Evolutionary conservation across 225 moss, liverwort and hornwort genomes (phyloP).

Genomic region (Ulota crispa): DNA sequence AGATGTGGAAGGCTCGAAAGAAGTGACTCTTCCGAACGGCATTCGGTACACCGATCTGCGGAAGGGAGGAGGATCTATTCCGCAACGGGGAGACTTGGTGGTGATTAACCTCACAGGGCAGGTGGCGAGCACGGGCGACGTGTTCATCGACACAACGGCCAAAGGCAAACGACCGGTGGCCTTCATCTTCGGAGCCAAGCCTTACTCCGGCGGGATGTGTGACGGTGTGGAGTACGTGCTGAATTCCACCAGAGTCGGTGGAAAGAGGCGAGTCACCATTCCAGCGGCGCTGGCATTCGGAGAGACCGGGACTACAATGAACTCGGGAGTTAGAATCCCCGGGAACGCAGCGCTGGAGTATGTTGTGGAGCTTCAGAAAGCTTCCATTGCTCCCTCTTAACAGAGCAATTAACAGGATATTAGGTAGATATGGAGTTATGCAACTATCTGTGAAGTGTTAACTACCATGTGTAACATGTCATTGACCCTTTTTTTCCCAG

Average conservation of each 20-base stretch:
- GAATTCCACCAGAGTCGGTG: slow-evolving; percentile 77
- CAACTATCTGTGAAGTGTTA: too few relatives aligned
- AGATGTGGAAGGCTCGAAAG: slow-evolving; percentile 54
- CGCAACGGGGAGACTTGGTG: slow-evolving; percentile 80
- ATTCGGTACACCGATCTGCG: slow-evolving; percentile 80
- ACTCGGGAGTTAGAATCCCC: slow-evolving; percentile 53
- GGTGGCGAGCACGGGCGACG: slow-evolving; percentile 51
- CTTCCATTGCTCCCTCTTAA: slow-evolving; percentile 76
- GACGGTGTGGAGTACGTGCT: slow-evolving; percentile 82
- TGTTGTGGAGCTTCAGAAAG: slow-evolving; percentile 72
- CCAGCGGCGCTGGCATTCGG: slow-evolving; percentile 78
- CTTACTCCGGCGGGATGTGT: slow-evolving; percentile 75
- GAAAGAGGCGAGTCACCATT: slow-evolving; percentile 64
- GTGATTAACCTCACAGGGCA: slow-evolving; percentile 69
- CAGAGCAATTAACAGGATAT: too few relatives aligned
- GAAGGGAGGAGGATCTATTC: slow-evolving; percentile 75
- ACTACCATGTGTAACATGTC: too few relatives aligned
- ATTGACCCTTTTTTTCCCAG: too few relatives aligned
- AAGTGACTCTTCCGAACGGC: slow-evolving; percentile 57
- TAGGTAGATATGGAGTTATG: too few relatives aligned
- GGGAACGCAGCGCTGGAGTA: slow-evolving; percentile 69
- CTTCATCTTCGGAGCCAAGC: slow-evolving; percentile 75
- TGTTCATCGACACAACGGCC: slow-evolving; percentile 66
- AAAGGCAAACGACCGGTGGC: slow-evolving; percentile 65
- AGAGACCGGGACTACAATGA: slow-evolving; percentile 68